Percentiles rank a stretch among this genome's conserved stretches.
phyloP scores from a whole-genome alignment of 208 protist genomes.

The Acanthamoeba sp. region DNA sequence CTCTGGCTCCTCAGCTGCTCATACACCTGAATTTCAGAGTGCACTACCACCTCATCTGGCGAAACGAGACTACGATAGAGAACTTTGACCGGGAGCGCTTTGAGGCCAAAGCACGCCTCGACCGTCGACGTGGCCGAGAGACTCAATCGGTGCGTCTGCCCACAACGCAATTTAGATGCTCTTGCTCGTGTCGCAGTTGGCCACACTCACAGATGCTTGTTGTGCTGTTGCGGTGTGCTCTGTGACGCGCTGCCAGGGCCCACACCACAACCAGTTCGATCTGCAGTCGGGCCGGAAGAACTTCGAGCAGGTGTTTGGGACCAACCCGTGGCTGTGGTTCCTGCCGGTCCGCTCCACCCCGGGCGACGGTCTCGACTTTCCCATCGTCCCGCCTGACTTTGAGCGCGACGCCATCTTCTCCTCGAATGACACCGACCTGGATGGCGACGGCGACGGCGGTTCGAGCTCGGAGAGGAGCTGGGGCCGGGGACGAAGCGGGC shows the following conservation, averaged over 20 bases:
- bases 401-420: background rate
- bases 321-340: slow-evolving; percentile 76
- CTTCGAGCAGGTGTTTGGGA: slow-evolving; percentile 74
- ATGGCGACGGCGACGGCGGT: background rate
- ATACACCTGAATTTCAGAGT: background rate
- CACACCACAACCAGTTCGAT: slow-evolving; percentile 45
- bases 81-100: slow-evolving; percentile 64
- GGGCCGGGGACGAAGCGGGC: background rate
- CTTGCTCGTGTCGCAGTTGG: background rate
- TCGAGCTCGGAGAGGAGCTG: background rate
- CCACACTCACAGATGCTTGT: background rate
- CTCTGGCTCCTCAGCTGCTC: background rate
- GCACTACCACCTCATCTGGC: slow-evolving; percentile 37
- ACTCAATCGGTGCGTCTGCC: background rate
- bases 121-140: background rate
- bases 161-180: background rate
- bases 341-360: slow-evolving; percentile 34
- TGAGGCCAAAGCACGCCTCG: background rate
- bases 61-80: slow-evolving; percentile 65
- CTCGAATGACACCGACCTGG: no score
- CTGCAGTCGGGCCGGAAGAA: slow-evolving; percentile 29
- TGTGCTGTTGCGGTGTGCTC: background rate
- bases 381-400: slow-evolving; percentile 39
- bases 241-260: background rate
- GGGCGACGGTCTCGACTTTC: slow-evolving; percentile 57